Evolutionary conservation across 495 filamentous ascomycete species (phyloP), one percentile per base, ranked within the genome.

Genomic region (Podospora tetraspora): DNA sequence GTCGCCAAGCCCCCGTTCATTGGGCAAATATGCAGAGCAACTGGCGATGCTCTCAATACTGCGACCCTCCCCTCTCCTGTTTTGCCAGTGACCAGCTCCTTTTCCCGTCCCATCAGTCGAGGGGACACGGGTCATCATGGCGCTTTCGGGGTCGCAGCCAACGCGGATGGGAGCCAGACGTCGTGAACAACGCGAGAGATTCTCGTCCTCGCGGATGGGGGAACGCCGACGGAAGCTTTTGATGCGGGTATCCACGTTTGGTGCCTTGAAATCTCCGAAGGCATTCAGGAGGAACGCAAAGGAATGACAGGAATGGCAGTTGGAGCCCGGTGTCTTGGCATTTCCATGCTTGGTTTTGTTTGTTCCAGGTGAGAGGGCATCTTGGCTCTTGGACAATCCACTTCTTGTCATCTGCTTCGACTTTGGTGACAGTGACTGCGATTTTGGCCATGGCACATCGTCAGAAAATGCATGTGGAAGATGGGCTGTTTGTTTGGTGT

Each of bases 191-290:
- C 1, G 19, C 19, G 16, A n/a, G 43, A n/a, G 19, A n/a, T 52
- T 52, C 43, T 52, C 43, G 43, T 52, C 6, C 43, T 52, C 16
- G 43, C 43, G 5, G 43, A n/a, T 32, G 25, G 29, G 24, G 3
- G 27, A 19, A 29, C 52, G 21, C 43, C 52, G 43, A 25, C 57
- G 58, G 58, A 52, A 59, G 27, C 21, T 9, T 13, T 27, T 21
- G 58, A 56, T 43, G 65, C 65, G 43, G 57, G 61, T 66, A 66
- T 52, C 65, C 57, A 66, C 29, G 29, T 61, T 43, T 52, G 52
- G 57, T 16, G 6, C 57, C 57, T 34, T 30, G 9, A 59, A 66
- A 66, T 60, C 59, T 66, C 56, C 56, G 64, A 60, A 57, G 23
- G 2, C 59, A 9, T 60, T 10, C 3, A 19, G 7, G 19, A n/a